Evolutionary conservation across 2,329 filamentous ascomycete species (phyloP).

Genomic region (Diplocarpon mali): DNA sequence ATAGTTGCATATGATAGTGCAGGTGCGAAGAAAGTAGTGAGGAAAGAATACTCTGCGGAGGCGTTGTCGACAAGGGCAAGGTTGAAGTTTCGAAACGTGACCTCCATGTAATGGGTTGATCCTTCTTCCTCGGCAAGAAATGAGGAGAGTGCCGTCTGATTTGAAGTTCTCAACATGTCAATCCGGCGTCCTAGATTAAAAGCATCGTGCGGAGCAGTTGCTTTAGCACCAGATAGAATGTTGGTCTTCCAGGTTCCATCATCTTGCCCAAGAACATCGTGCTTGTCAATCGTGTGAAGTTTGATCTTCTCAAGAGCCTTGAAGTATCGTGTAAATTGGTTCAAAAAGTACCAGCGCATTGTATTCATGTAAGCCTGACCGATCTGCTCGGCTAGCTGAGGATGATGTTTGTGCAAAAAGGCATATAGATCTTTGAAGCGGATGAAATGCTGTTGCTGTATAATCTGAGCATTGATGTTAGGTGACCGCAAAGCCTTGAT

Average conservation of each 20-base stretch:
- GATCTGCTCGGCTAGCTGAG: slow-evolving; percentile 79
- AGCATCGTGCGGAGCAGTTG: slow-evolving; percentile 61
- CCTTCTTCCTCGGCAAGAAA: slow-evolving; percentile 89
- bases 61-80: slow-evolving; percentile 88
- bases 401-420: slow-evolving; percentile 75
- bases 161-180: slow-evolving; percentile 66
- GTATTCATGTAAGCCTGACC: slow-evolving; percentile 92
- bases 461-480: slow-evolving; percentile 93
- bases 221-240: slow-evolving; percentile 41
- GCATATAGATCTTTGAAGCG: slow-evolving; percentile 79
- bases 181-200: slow-evolving; percentile 81
- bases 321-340: slow-evolving; percentile 82
- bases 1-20: slow-evolving; percentile 65
- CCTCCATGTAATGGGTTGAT: slow-evolving; percentile 74
- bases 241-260: slow-evolving; percentile 54
- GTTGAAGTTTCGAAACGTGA: slow-evolving; percentile 90
- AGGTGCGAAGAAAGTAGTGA: slow-evolving; percentile 80
- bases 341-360: slow-evolving; percentile 96
- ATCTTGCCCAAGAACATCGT: slow-evolving; percentile 74
- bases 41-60: slow-evolving; percentile 87
- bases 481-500: slow-evolving; percentile 90
- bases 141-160: slow-evolving; percentile 68
- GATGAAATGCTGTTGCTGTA: slow-evolving; percentile 86
- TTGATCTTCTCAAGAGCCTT: slow-evolving; percentile 76
- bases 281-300: slow-evolving; percentile 70